Conservation (phyloP, 1,139 yeast genomes). For the Suhomyces choctaworum region DNA sequence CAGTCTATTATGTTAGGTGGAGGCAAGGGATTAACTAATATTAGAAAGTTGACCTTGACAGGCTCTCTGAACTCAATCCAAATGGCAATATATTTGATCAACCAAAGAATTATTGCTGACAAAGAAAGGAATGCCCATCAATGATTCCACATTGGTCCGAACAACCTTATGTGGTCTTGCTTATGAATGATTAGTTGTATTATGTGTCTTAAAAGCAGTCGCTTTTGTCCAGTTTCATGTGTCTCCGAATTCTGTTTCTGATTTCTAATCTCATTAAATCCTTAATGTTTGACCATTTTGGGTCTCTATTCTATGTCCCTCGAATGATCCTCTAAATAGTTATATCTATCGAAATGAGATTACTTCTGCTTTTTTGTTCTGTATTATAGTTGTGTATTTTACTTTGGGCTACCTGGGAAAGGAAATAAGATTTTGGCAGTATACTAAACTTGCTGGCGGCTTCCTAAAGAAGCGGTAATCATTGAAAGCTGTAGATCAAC, state of each 20-base stretch:
- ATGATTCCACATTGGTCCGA: neutral
- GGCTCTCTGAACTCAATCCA: constrained; percentile 73
- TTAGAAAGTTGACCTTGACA: constrained; percentile 67
- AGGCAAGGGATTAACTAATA: constrained; percentile 55
- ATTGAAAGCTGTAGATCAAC: too few relatives aligned
- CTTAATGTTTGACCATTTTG: too few relatives aligned
- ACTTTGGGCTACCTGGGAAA: neutral
- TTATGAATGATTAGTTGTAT: too few relatives aligned
- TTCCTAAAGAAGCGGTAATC: too few relatives aligned
- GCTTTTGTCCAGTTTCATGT: neutral
- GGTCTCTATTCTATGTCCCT: too few relatives aligned
- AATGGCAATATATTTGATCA: constrained; percentile 74
- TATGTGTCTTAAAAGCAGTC: neutral
- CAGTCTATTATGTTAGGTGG: constrained; percentile 54
- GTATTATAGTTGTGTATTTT: neutral
- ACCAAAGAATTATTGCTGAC: constrained; percentile 71
- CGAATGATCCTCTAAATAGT: constrained; percentile 4
- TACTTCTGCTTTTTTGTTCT: neutral
- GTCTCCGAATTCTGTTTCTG: neutral
- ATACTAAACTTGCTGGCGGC: too few relatives aligned
- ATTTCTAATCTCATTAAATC: neutral
- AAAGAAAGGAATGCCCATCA: constrained; percentile 44
- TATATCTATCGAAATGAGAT: constrained; percentile 7
- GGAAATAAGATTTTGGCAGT: too few relatives aligned
- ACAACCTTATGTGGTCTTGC: too few relatives aligned